These are phyloP conservation scores for Lactarius tabidus DNA, from an alignment of 768 basidiomycete genomes.

Conservation along the genomic window DNA sequence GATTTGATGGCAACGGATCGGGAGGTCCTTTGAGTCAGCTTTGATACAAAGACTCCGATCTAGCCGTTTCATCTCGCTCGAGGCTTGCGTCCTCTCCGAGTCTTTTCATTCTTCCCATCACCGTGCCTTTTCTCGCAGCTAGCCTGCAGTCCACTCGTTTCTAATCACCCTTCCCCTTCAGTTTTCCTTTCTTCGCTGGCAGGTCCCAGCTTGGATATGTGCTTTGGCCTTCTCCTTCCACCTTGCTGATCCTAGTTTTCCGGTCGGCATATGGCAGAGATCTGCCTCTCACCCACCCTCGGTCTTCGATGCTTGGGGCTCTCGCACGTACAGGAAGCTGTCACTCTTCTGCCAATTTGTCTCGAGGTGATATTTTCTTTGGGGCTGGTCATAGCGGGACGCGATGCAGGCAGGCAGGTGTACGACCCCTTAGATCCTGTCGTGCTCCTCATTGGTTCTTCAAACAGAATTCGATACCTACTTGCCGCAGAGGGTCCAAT, in stretches of 20 bases:
- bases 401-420: constrained; percentile 48
- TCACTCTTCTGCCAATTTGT: constrained; percentile 58
- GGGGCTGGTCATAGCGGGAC: constrained; percentile 46
- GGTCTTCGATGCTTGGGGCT: constrained; percentile 68
- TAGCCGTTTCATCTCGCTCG: neutral
- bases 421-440: neutral
- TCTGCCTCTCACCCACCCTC: constrained; percentile 66
- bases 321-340: constrained; percentile 40
- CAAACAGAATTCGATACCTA: constrained; percentile 49
- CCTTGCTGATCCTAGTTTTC: constrained; percentile 22
- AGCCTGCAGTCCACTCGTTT: constrained; percentile 50
- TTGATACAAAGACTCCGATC: neutral
- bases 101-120: neutral
- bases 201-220: constrained; percentile 37
- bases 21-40: neutral
- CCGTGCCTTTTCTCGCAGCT: constrained; percentile 34
- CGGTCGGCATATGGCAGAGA: constrained; percentile 22
- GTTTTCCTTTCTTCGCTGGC: constrained; percentile 28
- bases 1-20: neutral
- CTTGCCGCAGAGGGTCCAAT: constrained; percentile 59
- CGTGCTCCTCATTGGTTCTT: neutral
- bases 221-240: constrained; percentile 25
- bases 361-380: constrained; percentile 60
- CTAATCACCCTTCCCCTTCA: constrained; percentile 21
- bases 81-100: neutral